Base-by-base conservation (phyloP, 495 filamentous ascomycete species). In the Terfezia claveryi region DNA sequence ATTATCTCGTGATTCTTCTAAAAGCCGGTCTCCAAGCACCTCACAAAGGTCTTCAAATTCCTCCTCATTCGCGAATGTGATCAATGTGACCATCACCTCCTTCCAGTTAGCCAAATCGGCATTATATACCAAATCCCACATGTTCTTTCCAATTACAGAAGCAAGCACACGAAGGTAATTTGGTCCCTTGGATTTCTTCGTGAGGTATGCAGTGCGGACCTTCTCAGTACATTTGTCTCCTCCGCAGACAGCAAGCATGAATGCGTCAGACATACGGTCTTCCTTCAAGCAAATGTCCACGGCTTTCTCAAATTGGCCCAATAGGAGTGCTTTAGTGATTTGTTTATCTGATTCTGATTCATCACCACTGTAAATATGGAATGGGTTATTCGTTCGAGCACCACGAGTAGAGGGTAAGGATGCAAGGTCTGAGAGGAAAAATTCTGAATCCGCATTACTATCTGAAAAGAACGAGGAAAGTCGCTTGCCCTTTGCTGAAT, bases 81-180 rank as follows among this genome's bases (percentile, higher is more conserved):
- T 96, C 36, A 99, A 74, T 2, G 86, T 82, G 32, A 83, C 87
- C 85, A 96, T 88, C 10, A 91, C 79, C 67, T 96, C 91, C 70
- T 89, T 96, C 91, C 91, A 99, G 68, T 89, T 83, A 44, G 74
- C 72, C 49, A 96, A 68, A 62, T 94, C 84, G 1, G 91, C 92
- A 62, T 99, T 96, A 68, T 96, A 82, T 9, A 95, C 91, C 50
- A 96, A 76, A 71, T 99, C 91, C 91, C 92, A 96, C 8, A 99
- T 72, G 65, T 99, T 95, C 72, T 95, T 95, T 52, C 84, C 85
- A 53, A 91, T 85, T 49, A 96, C 81, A 27, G 89, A 94, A 55
- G 84, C 85, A 53, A 99, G 73, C 38, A 99, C 72, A 38, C 91
- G 80, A 50, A 96, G 71, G 66, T 99, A 99, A 67, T 89, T 99